Evolutionary conservation across 1,284 basidiomycete genomes (phyloP), one percentile per base, ranked within the genome.

Genomic region (Naganishia sp.): DNA sequence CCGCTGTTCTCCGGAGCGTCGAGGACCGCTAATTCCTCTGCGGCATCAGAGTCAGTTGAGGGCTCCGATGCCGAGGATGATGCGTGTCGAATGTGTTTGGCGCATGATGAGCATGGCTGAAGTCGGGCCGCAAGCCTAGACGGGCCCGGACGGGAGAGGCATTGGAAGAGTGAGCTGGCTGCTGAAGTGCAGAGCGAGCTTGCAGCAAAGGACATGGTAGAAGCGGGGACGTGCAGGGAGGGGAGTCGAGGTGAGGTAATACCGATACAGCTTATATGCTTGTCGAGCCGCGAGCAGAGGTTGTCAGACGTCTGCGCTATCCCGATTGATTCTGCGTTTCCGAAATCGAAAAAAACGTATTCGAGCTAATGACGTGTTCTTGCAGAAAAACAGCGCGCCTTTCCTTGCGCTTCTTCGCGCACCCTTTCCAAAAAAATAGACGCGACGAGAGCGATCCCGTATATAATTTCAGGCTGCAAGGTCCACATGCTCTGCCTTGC

Each of bases 101-200:
- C 57, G 42, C 67, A 68, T 53, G 56, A 43, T 15, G 52, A 45
- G 39, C 67, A 68, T 43, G 67, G 57, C 35, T 23, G 28, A 15
- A 41, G 41, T 39, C 63, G 57, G 7, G 50, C 28, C 25, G 67
- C 67, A 13, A 68, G 47, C 32, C 67, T 53, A 39, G 67, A 68
- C 13, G 67, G 67, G 31, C 67, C 67, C 18, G 67, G 67, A 35
- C 67, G 31, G 17, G 63, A 65, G 10, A 68, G 58, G 53, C 67
- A 66, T 50, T 54, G 43, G 9, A 68, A 53, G 10, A 68, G 63
- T n/a, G 55, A 42, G 23, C 49, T 50, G 49, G 52, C 23, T 54
- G 52, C 17, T 13, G 32, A 54, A 41, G 52, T 54, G 49, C 21
- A 50, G 23, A 50, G 11, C 49, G 49, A 50, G 49, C 23, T 47